Evolutionary conservation across 345 rosid species (phyloP).

Genomic region (Streptanthus diversifolius): DNA sequence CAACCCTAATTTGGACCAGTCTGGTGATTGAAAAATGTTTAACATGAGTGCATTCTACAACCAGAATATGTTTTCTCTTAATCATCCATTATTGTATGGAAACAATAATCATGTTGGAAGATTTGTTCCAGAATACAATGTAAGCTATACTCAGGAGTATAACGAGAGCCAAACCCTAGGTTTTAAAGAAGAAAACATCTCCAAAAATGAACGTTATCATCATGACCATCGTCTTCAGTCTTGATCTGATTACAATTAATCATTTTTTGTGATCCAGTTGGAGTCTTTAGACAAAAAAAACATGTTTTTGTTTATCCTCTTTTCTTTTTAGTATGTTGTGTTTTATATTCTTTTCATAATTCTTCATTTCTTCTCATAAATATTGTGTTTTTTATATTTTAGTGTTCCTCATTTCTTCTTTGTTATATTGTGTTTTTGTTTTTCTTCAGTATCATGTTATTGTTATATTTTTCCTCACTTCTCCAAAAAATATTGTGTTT

Average conservation of each 20-base stretch:
- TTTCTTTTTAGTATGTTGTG: not conserved
- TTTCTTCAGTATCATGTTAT: too few relatives aligned
- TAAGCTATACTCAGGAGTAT: not conserved
- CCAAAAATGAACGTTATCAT: constrained; percentile 12
- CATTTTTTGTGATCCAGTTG: too few relatives aligned
- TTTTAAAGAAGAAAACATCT: not conserved
- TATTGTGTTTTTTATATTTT: too few relatives aligned
- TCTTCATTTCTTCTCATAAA: too few relatives aligned
- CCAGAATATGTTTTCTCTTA: not conserved
- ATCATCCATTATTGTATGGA: not conserved
- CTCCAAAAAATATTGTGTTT: too few relatives aligned
- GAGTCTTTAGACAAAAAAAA: too few relatives aligned
- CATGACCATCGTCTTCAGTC: not conserved
- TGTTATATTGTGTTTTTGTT: too few relatives aligned
- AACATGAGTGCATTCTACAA: not conserved
- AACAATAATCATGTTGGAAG: not conserved
- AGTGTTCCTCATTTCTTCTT: too few relatives aligned
- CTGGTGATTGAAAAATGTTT: constrained; percentile 9
- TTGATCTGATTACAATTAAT: constrained; percentile 1
- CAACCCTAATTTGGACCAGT: too few relatives aligned
- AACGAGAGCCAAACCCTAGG: not conserved
- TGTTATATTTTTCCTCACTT: too few relatives aligned
- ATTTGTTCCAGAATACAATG: not conserved
- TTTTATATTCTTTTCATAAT: too few relatives aligned
- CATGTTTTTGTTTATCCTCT: not conserved